phyloP scores from a whole-genome alignment of 2,329 filamentous ascomycete species.

The Pleomassaria siparia region DNA sequence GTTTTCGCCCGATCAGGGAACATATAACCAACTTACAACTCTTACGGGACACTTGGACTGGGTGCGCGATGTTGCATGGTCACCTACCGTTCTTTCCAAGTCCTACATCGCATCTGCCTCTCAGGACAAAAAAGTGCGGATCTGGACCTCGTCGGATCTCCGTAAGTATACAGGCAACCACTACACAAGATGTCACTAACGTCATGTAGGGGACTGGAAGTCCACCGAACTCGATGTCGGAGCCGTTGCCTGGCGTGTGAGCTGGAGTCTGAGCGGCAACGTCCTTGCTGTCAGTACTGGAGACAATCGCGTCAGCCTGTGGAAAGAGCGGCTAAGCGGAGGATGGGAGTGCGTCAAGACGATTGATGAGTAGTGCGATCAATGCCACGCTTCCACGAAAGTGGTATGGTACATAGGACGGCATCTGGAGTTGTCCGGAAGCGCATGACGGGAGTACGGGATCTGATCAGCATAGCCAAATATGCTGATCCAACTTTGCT shows the following conservation, averaged over 20 bases:
- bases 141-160: conserved; percentile 71
- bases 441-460: not conserved
- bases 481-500: not conserved
- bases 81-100: conserved; percentile 90
- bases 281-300: conserved; percentile 90
- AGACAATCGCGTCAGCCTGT: conserved; percentile 95
- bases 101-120: conserved; percentile 94
- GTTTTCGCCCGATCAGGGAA: conserved; percentile 59
- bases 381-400: not conserved
- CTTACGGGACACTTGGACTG: conserved; percentile 88
- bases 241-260: conserved; percentile 89
- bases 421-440: not conserved
- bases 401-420: not conserved
- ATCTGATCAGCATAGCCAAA: not conserved
- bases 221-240: conserved; percentile 87
- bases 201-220: conserved; percentile 68
- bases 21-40: conserved; percentile 54
- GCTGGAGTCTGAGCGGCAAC: conserved; percentile 97
- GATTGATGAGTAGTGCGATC: conserved; percentile 72
- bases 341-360: conserved; percentile 98
- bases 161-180: conserved; percentile 23
- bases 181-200: conserved; percentile 42
- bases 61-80: conserved; percentile 98
- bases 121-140: conserved; percentile 95
- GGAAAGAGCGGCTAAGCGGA: conserved; percentile 97